Percentiles rank a stretch among this genome's conserved stretches.
Evolutionary conservation across 169 alveolate species (phyloP).

Genomic region (Babesia caballi): DNA sequence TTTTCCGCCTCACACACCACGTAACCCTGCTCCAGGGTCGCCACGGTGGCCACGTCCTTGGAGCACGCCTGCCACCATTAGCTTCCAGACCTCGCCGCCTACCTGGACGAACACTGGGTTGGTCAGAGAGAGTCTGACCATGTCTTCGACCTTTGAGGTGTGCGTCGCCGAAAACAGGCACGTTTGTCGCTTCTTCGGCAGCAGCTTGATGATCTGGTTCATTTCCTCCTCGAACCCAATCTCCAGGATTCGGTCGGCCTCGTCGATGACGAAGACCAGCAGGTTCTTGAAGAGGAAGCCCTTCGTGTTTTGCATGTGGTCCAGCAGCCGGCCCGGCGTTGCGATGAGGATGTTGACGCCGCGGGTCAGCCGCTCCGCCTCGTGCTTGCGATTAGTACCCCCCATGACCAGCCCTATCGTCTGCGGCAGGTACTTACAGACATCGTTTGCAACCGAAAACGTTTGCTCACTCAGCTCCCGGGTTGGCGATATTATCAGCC

Average conservation of each 20-base stretch:
- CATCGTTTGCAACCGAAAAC: slow-evolving; percentile 93
- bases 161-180: slow-evolving; percentile 98
- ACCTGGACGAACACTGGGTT: slow-evolving; percentile 93
- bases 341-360: slow-evolving; percentile 96
- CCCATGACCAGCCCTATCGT: slow-evolving; percentile 98
- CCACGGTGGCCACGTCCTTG: slow-evolving; percentile 89
- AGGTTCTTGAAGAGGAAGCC: slow-evolving; percentile 94
- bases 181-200: slow-evolving; percentile 97
- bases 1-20: slow-evolving; percentile 94
- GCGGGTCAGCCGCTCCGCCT: slow-evolving; percentile 92
- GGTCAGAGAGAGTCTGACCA: slow-evolving; percentile 93
- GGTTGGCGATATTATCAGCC: slow-evolving; percentile 94
- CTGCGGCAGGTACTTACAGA: slow-evolving; percentile 90
- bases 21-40: slow-evolving; percentile 96
- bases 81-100: neutral
- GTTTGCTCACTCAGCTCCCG: slow-evolving; percentile 97
- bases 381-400: slow-evolving; percentile 95
- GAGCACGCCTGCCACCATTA: slow-evolving; percentile 13
- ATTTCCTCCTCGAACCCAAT: slow-evolving; percentile 99
- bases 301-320: slow-evolving; percentile 97
- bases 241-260: slow-evolving; percentile 97
- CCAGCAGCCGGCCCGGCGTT: slow-evolving; percentile 98
- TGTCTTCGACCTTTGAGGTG: slow-evolving; percentile 93
- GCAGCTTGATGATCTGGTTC: slow-evolving; percentile 92
- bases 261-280: slow-evolving; percentile 94